Evolutionary conservation across 192 early-diverging fungal genomes (phyloP), one percentile per base, ranked within the genome.

Genomic region (Martensiomyces pterosporus): DNA sequence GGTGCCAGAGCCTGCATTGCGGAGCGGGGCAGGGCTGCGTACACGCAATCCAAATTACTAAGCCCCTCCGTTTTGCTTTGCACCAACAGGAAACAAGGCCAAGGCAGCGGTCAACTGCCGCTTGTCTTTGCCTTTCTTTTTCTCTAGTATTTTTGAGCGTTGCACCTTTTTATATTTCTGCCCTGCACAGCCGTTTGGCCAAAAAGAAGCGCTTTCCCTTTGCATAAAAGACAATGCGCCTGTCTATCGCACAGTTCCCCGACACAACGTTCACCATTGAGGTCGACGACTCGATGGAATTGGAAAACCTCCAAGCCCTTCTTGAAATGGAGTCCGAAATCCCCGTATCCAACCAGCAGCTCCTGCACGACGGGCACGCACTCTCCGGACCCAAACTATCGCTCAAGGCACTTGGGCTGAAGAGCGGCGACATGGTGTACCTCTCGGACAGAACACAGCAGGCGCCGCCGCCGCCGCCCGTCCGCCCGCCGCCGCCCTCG

Each of bases 301-400:
- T 89, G 23, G 83, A 85, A 55, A 83, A 87, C 66, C 72, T 94
- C 24, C 77, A 80, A 49, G 92, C 88, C 18, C 75, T 97, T 18
- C 76, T 91, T n/a, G 91, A 94, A 66, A 81, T 75, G n/a, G 88
- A 93, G 67, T 81, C 86, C 48, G 67, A 75, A 12, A 82, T 88
- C 36, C 75, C 88, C 3, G 56, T 79, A 10, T 63, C 38, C 6
- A 67, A 80, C 22, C 92, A 93, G 60, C 35, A 50, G 2, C 43
- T 98, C 23, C 56, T 67, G 44, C 79, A 85, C 63, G 83, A 94
- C 43, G 85, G 87, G 12, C 46, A 45, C 9, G 71, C 67, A 53
- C 75, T 94, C 6, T 52, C 42, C 2, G 83, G 87, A 32, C 60
- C 60, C 1, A 76, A 82, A 34, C 76, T 78, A 55, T 82, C 88